These are phyloP conservation scores for Diaporthe destruens DNA, from an alignment of 2,329 filamentous ascomycete genomes.

Conservation along the genomic window DNA sequence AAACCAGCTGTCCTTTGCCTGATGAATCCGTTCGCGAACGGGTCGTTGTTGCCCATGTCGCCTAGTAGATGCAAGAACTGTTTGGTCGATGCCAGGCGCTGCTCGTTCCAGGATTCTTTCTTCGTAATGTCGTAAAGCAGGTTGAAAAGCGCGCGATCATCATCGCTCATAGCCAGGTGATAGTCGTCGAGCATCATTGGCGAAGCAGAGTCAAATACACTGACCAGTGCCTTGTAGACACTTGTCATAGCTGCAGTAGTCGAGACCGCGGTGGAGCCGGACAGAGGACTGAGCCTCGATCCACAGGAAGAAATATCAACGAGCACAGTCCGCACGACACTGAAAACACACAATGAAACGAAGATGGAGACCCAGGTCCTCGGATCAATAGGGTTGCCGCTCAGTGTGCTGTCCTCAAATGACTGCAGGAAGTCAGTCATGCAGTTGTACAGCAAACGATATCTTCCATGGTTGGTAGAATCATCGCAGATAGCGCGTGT, in stretches of 20 bases:
- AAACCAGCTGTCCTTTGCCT: conserved; percentile 52
- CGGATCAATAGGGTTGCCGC: conserved; percentile 54
- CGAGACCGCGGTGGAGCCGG: conserved; percentile 31
- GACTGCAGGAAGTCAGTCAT: conserved; percentile 65
- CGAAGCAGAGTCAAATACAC: conserved; percentile 59
- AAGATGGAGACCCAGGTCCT: conserved; percentile 66
- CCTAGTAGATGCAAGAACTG: conserved; percentile 66
- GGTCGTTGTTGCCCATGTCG: conserved; percentile 55
- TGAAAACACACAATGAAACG: conserved; percentile 70
- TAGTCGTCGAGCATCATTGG: conserved; percentile 60
- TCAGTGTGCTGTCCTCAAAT: conserved; percentile 61
- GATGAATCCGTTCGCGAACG: conserved; percentile 57
- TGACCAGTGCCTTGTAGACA: conserved; percentile 65
- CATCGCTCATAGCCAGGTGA: conserved; percentile 56
- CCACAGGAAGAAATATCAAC: conserved; percentile 57
- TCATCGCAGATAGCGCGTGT: conserved; percentile 55
- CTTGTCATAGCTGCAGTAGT: conserved; percentile 58
- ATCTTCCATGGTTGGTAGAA: conserved; percentile 61
- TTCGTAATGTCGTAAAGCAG: conserved; percentile 60
- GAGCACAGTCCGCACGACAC: conserved; percentile 65
- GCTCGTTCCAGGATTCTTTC: conserved; percentile 60
- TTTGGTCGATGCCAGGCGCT: conserved; percentile 59
- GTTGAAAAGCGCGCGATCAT: conserved; percentile 59
- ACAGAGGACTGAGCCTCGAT: conserved; percentile 41
- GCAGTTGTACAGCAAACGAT: conserved; percentile 62